These are phyloP conservation scores for Antitrichia curtipendula DNA, from an alignment of 225 moss, liverwort and hornwort genomes.

Conservation along the genomic window DNA sequence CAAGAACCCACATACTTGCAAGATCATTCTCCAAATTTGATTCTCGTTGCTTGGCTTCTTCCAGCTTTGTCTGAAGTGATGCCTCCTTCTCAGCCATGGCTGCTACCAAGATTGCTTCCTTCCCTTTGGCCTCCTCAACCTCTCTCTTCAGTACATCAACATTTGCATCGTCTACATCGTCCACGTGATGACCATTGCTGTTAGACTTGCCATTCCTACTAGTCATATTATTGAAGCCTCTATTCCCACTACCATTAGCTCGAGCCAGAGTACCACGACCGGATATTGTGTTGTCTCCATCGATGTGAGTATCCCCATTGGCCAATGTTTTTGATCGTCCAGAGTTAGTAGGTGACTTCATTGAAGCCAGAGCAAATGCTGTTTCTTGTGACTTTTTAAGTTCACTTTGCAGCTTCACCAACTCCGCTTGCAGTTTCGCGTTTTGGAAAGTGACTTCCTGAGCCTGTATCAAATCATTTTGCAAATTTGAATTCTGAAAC, in stretches of 20 bases:
- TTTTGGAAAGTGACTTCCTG: slow-evolving; percentile 58
- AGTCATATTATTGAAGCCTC: slow-evolving; percentile 2
- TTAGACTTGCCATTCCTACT: slow-evolving; percentile 33
- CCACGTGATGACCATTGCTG: slow-evolving; percentile 28
- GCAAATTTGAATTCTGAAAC: slow-evolving; percentile 80
- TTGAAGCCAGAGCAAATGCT: slow-evolving; percentile 52
- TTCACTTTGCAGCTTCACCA: slow-evolving; percentile 56
- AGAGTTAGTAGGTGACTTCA: slow-evolving; percentile 23
- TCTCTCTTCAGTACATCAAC: slow-evolving; percentile 47
- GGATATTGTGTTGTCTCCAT: slow-evolving; percentile 20
- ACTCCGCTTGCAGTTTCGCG: slow-evolving; percentile 74
- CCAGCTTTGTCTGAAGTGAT: slow-evolving; percentile 45
- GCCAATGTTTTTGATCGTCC: slow-evolving; percentile 35
- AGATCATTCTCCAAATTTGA: slow-evolving; percentile 78
- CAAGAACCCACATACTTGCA: slow-evolving; percentile 96
- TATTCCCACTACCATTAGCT: slow-evolving; percentile 29
- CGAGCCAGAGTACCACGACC: slow-evolving; percentile 16
- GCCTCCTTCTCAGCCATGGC: slow-evolving; percentile 63
- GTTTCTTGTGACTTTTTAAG: slow-evolving; percentile 71
- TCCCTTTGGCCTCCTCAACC: slow-evolving; percentile 44
- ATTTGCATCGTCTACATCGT: slow-evolving; percentile 40
- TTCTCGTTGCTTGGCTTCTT: slow-evolving; percentile 75
- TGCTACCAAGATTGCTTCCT: slow-evolving; percentile 40
- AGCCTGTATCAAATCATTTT: slow-evolving; percentile 59
- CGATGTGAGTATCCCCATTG: slow-evolving; percentile 60